Conservation (phyloP, 768 basidiomycete species). For the Suillus bovinus region DNA sequence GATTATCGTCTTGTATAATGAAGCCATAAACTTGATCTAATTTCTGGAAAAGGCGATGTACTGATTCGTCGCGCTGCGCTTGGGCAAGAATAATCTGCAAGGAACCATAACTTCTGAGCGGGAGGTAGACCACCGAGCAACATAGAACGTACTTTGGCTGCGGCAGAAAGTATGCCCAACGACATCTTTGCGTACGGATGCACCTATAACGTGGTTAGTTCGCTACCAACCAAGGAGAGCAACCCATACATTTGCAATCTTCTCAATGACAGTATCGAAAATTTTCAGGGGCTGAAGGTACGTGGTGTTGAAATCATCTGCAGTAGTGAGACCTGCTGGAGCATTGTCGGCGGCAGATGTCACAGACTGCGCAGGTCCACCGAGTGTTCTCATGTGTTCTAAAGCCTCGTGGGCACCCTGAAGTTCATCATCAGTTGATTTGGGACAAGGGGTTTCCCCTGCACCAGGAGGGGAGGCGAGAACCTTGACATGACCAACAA, state of each 20-base stretch:
- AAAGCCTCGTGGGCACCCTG: no score
- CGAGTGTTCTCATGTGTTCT: not conserved
- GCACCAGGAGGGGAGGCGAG: not conserved
- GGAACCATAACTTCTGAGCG: no score
- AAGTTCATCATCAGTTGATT: not conserved
- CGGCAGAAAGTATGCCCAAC: no score
- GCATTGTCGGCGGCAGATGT: not conserved
- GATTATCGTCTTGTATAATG: no score
- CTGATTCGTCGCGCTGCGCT: no score
- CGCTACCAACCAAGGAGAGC: not conserved
- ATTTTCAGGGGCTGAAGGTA: constrained; percentile 6
- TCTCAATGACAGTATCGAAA: not conserved
- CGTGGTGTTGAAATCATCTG: not conserved
- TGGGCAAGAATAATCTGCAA: no score
- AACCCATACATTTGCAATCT: not conserved
- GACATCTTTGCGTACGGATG: constrained; percentile 13
- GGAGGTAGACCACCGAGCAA: no score
- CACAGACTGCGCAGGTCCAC: not conserved
- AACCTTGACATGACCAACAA: not conserved
- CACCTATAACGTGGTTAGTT: not conserved
- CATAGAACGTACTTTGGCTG: no score
- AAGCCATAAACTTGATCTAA: no score
- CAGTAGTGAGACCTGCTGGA: not conserved
- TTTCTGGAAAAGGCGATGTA: no score
- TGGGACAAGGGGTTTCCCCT: not conserved